These are phyloP conservation scores for Rhizophora mangle DNA, from an alignment of 345 rosid genomes.

Conservation along the genomic window DNA sequence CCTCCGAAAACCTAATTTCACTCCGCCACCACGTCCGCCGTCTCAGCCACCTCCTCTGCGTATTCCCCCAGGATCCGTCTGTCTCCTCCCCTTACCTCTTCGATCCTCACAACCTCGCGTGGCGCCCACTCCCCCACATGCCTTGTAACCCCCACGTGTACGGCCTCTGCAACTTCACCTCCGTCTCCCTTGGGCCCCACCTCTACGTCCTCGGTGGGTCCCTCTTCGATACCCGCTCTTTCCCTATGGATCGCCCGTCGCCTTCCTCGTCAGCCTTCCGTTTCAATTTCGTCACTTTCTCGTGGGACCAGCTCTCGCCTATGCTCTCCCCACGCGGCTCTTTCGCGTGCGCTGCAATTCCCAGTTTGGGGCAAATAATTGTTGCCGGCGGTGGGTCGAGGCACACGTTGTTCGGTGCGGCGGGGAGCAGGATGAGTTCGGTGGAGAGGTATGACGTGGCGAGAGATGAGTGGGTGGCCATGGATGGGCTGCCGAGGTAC, in stretches of 20 bases:
- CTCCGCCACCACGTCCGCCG: constrained; percentile 45
- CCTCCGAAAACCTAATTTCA: constrained; percentile 57
- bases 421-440: constrained; percentile 75
- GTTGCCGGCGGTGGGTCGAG: constrained; percentile 92
- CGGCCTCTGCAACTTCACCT: constrained; percentile 85
- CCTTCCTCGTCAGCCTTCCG: constrained; percentile 67
- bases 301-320: constrained; percentile 69
- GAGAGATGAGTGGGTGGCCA: constrained; percentile 65
- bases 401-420: constrained; percentile 75
- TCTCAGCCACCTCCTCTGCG: constrained; percentile 57
- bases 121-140: constrained; percentile 72
- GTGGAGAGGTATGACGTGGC: constrained; percentile 73
- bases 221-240: constrained; percentile 54
- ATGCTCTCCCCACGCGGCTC: constrained; percentile 89
- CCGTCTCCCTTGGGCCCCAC: constrained; percentile 54
- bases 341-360: constrained; percentile 68
- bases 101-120: constrained; percentile 61
- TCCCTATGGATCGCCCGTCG: constrained; percentile 76
- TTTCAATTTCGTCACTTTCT: constrained; percentile 45
- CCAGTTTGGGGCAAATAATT: constrained; percentile 46
- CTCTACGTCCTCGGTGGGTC: constrained; percentile 87
- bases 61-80: constrained; percentile 86
- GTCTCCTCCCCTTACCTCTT: constrained; percentile 74
- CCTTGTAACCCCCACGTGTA: constrained; percentile 80
- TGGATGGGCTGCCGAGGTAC: constrained; percentile 66